Evolutionary conservation across 352 stramenopile species (phyloP).

Genomic region (Phytophthora litchii): DNA sequence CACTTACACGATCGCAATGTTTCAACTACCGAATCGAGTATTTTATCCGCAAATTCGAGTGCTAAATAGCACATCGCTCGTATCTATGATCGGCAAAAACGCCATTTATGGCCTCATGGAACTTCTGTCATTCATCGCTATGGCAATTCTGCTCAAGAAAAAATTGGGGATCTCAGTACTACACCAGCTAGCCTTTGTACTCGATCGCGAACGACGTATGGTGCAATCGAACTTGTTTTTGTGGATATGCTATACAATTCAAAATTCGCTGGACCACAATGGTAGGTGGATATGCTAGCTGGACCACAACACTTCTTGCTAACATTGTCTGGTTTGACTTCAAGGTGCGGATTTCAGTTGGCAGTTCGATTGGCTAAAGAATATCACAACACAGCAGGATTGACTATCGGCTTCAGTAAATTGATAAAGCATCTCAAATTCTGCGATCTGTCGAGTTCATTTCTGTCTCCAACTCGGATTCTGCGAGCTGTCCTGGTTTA

Average conservation of each 20-base stretch:
- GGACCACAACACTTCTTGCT: not conserved
- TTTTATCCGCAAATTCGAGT: slow-evolving; percentile 42
- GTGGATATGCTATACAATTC: slow-evolving; percentile 49
- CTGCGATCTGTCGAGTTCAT: not conserved
- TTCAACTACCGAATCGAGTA: slow-evolving; percentile 35
- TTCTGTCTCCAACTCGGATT: slow-evolving; percentile 1
- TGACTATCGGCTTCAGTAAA: not conserved
- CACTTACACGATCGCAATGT: slow-evolving; percentile 37
- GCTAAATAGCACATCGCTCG: slow-evolving; percentile 14
- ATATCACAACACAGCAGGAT: not conserved
- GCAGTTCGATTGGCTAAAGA: slow-evolving; percentile 21
- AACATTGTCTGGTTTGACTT: slow-evolving; percentile 1
- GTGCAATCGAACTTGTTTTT: slow-evolving; percentile 52
- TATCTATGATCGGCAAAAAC: slow-evolving; percentile 36
- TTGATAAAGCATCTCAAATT: not conserved
- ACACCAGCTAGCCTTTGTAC: slow-evolving; percentile 45
- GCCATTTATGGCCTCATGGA: slow-evolving; percentile 36
- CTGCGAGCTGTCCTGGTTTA: not conserved
- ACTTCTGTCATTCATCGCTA: slow-evolving; percentile 27
- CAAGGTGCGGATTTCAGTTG: slow-evolving; percentile 33
- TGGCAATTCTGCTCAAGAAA: slow-evolving; percentile 27
- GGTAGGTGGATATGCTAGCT: slow-evolving; percentile 10
- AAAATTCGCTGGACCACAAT: slow-evolving; percentile 44
- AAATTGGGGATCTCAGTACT: slow-evolving; percentile 32
- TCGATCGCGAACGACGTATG: slow-evolving; percentile 39